A percentile compares a stretch with the other conserved stretches of the same genome.
Conservation (phyloP, 148 eudicot species). For the Chenopodium berlandieri region DNA sequence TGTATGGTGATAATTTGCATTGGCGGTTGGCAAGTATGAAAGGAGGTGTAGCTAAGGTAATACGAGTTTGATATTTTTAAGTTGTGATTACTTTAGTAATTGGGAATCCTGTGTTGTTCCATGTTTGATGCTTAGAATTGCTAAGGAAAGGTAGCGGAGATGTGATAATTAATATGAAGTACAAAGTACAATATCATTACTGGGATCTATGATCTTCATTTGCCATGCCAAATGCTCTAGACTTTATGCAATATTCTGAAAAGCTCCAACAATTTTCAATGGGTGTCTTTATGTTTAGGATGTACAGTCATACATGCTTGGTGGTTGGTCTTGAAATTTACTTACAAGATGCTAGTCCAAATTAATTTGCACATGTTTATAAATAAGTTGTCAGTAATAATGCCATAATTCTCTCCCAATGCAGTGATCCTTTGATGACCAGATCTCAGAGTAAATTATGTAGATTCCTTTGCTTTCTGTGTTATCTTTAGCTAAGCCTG, state of each 20-base stretch:
- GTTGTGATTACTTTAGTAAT: neutral
- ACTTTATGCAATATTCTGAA: neutral
- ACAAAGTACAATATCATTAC: neutral
- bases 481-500: neutral
- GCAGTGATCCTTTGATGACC: neutral
- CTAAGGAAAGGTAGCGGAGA: neutral
- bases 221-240: neutral
- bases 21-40: neutral
- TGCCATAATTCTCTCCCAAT: neutral
- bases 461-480: neutral
- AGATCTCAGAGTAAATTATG: too few species aligned
- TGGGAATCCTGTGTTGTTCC: neutral
- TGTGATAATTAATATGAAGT: neutral
- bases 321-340: neutral
- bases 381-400: neutral
- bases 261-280: neutral
- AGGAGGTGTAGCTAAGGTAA: neutral
- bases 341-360: neutral
- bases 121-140: neutral
- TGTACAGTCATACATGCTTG: neutral
- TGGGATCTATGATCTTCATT: neutral
- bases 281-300: neutral
- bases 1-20: neutral
- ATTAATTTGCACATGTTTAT: neutral
- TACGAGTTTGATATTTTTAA: neutral